Evolutionary conservation across 1,284 basidiomycete species (phyloP).

Genomic region (Neolentinus lepideus): DNA sequence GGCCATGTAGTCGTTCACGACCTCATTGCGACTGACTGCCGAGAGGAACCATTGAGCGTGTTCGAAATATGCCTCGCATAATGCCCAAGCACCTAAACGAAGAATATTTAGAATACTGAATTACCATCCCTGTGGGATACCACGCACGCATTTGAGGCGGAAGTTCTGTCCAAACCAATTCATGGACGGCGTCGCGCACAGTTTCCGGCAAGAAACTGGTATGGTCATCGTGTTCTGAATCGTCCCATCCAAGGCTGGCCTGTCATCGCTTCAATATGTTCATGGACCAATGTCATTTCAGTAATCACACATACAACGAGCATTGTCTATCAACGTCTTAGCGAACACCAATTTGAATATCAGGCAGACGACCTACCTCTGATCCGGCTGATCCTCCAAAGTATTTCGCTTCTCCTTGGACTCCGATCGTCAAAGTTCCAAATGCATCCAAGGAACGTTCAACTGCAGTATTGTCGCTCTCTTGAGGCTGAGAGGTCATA

Average conservation of each 20-base stretch:
- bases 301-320: neutral
- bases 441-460: slow-evolving; percentile 10
- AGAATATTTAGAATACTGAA: neutral
- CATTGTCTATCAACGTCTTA: neutral
- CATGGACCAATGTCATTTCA: neutral
- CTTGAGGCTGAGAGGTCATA: slow-evolving; percentile 12
- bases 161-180: neutral
- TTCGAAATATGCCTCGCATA: neutral
- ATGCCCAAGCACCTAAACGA: neutral
- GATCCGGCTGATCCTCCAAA: neutral
- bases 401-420: neutral
- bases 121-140: neutral
- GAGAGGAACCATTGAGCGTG: neutral
- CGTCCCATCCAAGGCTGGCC: neutral
- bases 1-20: neutral
- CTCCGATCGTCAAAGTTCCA: neutral
- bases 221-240: neutral
- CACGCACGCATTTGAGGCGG: neutral
- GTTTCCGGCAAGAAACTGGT: neutral
- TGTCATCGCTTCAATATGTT: neutral
- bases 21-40: neutral
- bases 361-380: neutral
- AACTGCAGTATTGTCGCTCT: slow-evolving; percentile 12
- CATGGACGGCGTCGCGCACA: neutral
- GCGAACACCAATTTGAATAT: neutral